A percentile compares a stretch with the other conserved stretches of the same genome.
Evolutionary conservation across 2,329 filamentous ascomycete species (phyloP).

Genomic region (Aciculosporium take): DNA sequence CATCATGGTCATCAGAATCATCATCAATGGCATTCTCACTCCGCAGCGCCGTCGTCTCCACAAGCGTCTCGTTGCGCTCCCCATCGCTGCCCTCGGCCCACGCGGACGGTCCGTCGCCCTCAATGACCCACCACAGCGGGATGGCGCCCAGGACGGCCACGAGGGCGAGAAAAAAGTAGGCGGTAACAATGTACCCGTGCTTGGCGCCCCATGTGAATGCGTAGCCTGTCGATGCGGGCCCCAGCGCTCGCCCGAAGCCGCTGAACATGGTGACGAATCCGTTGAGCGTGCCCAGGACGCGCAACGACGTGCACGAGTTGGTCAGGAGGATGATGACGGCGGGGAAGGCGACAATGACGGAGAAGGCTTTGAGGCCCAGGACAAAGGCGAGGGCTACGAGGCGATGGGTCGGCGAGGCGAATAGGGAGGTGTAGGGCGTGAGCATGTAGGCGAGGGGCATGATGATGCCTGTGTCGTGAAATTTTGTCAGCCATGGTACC

Average conservation of each 20-base stretch:
- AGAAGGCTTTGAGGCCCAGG: conserved; percentile 60
- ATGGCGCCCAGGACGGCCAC: conserved; percentile 53
- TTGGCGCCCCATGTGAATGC: conserved; percentile 66
- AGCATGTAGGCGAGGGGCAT: conserved; percentile 66
- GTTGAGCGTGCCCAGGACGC: conserved; percentile 74
- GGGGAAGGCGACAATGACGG: conserved; percentile 75
- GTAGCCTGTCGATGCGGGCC: conserved; percentile 59
- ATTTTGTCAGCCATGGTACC: neutral
- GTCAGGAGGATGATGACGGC: conserved; percentile 82
- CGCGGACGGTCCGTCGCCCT: conserved; percentile 52
- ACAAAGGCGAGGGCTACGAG: conserved; percentile 49
- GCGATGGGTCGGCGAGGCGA: conserved; percentile 32
- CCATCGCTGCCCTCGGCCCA: conserved; percentile 19
- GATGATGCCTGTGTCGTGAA: conserved; percentile 31
- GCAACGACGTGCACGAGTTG: conserved; percentile 63
- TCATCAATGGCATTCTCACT: conserved; percentile 13
- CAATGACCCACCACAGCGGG: conserved; percentile 58
- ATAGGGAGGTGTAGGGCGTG: conserved; percentile 67
- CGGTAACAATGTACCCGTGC: conserved; percentile 59
- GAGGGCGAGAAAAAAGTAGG: conserved; percentile 64
- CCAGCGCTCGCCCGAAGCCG: conserved; percentile 64
- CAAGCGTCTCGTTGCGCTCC: conserved; percentile 15
- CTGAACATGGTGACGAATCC: conserved; percentile 76
- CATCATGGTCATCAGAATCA: neutral
- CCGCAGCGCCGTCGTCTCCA: conserved; percentile 10